Conservation (phyloP, 192 early-diverging fungal genomes). For the Kappamyces sp. region DNA sequence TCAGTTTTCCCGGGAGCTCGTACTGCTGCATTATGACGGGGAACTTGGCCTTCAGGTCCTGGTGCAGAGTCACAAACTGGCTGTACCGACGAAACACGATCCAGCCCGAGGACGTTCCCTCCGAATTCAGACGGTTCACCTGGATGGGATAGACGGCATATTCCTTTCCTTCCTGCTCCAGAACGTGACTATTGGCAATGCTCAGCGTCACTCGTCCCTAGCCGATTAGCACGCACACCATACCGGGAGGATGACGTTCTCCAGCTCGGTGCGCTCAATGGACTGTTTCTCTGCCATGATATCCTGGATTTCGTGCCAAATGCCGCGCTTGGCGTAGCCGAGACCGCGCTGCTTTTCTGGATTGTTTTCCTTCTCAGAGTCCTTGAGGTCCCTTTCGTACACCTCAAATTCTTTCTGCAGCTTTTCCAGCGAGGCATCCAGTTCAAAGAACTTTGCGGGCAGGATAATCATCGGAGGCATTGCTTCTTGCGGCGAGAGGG, state of each 20-base stretch:
- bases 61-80: slow-evolving; percentile 83
- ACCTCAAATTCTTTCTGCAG: slow-evolving; percentile 15
- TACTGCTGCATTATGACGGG: slow-evolving; percentile 49
- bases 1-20: slow-evolving; percentile 72
- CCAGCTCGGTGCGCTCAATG: slow-evolving; percentile 24
- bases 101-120: slow-evolving; percentile 23
- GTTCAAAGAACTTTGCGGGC: slow-evolving; percentile 16
- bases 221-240: slow-evolving; percentile 1
- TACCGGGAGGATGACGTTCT: slow-evolving; percentile 33
- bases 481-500: slow-evolving; percentile 2
- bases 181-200: slow-evolving; percentile 16
- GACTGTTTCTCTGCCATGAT: slow-evolving; percentile 14
- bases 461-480: slow-evolving; percentile 10
- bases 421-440: slow-evolving; percentile 19
- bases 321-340: background rate
- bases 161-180: slow-evolving; percentile 17
- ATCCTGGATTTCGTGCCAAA: slow-evolving; percentile 10
- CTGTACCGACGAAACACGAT: slow-evolving; percentile 57
- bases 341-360: background rate
- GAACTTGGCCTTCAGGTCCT: slow-evolving; percentile 51
- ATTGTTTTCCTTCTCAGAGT: background rate
- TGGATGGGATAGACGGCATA: slow-evolving; percentile 24
- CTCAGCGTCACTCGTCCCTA: slow-evolving; percentile 15
- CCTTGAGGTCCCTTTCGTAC: slow-evolving; percentile 9
- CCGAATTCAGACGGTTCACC: slow-evolving; percentile 19